Base-by-base conservation (phyloP, 2,329 filamentous ascomycete species). In the Colletotrichum sansevieriae region DNA sequence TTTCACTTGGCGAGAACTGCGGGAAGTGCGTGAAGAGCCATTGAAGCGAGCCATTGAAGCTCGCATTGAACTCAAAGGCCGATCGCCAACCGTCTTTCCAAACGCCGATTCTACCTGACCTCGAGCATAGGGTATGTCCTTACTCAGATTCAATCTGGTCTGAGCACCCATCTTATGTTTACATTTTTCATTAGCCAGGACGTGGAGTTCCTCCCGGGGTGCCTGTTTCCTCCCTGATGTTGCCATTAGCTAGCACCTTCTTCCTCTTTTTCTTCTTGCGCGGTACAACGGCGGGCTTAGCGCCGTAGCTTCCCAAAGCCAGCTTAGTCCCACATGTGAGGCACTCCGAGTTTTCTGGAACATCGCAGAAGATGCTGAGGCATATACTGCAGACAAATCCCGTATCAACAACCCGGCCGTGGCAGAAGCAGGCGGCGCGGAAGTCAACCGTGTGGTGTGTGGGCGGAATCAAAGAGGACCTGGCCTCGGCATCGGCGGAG, bases 321-420 rank as follows among this genome's bases (percentile, higher is more conserved):
- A 97, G 83, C 74, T 89, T 88, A 3, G 92, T 95, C 2, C 92
- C 93, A 77, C 94, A 97, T 0, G 94, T 97, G 71, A 96, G 82
- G 78, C 94, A 97, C 71, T 91, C 88, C 2, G 88, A 89, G 59
- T 88, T 87, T 3, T 80, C 79, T 1, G 87, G 87, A 1, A 86
- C 78, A 74, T 88, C 84, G 81, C 94, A 97, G 78, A 97, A 97
- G 74, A 97, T 99, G 79, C 93, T 97, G 51, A 99, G 84, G 77
- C 96, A 99, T 73, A 99, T 94, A 70, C 93, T 97, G 83, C 96
- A 99, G 43, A 99, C 95, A 77, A 93, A 99, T 9, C 95, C 96
- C 1, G 95, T 89, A 79, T 98, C 94, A 49, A 99, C 91, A 20
- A 98, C 94, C 41, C 89, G 89, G 58, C 95, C 87, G 81, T 99